Evolutionary conservation across 2,329 filamentous ascomycete genomes (phyloP).

Genomic region (Alternaria gaisen): DNA sequence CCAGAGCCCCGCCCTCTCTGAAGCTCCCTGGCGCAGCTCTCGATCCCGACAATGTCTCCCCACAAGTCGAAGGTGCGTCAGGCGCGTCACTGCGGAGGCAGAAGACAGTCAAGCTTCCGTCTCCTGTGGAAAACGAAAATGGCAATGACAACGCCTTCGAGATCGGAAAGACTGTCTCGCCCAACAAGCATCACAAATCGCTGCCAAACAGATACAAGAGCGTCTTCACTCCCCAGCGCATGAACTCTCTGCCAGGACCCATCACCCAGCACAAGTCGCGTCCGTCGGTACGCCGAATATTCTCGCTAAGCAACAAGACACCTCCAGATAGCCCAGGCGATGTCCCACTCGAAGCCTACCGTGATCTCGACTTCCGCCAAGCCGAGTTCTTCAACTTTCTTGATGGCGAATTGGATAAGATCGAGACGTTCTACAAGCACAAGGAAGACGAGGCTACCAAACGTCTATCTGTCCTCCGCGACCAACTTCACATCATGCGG

Average conservation of each 20-base stretch:
- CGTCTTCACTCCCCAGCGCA: slow-evolving; percentile 53
- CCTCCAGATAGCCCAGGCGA: slow-evolving; percentile 53
- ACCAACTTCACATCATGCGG: slow-evolving; percentile 93
- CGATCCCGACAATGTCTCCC: slow-evolving; percentile 50
- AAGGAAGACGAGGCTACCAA: slow-evolving; percentile 87
- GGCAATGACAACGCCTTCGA: slow-evolving; percentile 56
- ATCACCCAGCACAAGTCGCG: slow-evolving; percentile 38
- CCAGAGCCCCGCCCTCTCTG: slow-evolving; percentile 59
- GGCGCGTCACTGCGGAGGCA: slow-evolving; percentile 21
- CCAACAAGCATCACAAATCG: slow-evolving; percentile 37
- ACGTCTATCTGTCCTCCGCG: slow-evolving; percentile 73
- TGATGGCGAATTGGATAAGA: slow-evolving; percentile 85
- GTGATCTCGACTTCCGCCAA: slow-evolving; percentile 75
- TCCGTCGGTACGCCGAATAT: slow-evolving; percentile 52
- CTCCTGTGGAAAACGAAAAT: slow-evolving; percentile 17
- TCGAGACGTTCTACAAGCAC: slow-evolving; percentile 85
- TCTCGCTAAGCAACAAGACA: slow-evolving; percentile 54
- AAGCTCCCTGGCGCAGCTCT: slow-evolving; percentile 70
- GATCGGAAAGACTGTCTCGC: slow-evolving; percentile 53
- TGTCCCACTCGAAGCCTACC: slow-evolving; percentile 64
- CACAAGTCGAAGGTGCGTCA: slow-evolving; percentile 25
- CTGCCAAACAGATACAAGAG: slow-evolving; percentile 46
- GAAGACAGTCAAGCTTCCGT: slow-evolving; percentile 32
- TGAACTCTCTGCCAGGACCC: slow-evolving; percentile 51
- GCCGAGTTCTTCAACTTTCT: slow-evolving; percentile 89